Evolutionary conservation across 163 green algal genomes (phyloP), one percentile per base, ranked within the genome.

Genomic region (Scenedesmus sp.): DNA sequence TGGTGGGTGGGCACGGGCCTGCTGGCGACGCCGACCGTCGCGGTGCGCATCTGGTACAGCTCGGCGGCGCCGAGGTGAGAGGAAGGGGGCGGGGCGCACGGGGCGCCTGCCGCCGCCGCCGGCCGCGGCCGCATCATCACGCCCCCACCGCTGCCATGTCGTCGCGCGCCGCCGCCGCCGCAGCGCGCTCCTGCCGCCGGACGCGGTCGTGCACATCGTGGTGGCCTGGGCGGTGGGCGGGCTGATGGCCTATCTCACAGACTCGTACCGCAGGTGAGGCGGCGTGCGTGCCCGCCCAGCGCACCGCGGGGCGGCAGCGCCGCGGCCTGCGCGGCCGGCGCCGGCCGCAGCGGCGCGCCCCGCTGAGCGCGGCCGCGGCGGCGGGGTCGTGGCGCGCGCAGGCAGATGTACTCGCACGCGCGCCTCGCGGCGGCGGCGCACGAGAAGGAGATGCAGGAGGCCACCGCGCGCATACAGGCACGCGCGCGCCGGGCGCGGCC

Each of bases 201-300:
- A 92, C 50, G 88, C 86, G 1, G 73, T 86, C 17, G 79, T 93
- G 64, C 92, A 97, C 78, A 77, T 97, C 11, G 42, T 87, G 11
- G 84, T 95, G 15, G 90, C 89, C 0, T 97, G 92, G 92, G 89
- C 85, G 1, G 90, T 91, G 14, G 92, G 92, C 4, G 88, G 79
- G 0, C 81, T 95, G 18, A 94, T 96, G 92, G 80, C 89, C 1
- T 96, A 91, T 63, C 75, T 95, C 14, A 83, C 85, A 42, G 85
- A 90, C 45, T 85, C 80, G 73, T 88, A 88, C 77, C 39, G 81
- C 28, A 66, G 75, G 74, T 81, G 62, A 34, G 71, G 13, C n/a
- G 2, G 28, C 31, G 54, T 42, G 9, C 51, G 7, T 47, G 39
- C 7, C 39, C 6, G 39, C 10, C 7, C 39, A 47, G 39, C 39